Percentiles rank a stretch among this genome's conserved stretches.
phyloP scores from a whole-genome alignment of 768 basidiomycete genomes.

The Boletus huronensis region DNA sequence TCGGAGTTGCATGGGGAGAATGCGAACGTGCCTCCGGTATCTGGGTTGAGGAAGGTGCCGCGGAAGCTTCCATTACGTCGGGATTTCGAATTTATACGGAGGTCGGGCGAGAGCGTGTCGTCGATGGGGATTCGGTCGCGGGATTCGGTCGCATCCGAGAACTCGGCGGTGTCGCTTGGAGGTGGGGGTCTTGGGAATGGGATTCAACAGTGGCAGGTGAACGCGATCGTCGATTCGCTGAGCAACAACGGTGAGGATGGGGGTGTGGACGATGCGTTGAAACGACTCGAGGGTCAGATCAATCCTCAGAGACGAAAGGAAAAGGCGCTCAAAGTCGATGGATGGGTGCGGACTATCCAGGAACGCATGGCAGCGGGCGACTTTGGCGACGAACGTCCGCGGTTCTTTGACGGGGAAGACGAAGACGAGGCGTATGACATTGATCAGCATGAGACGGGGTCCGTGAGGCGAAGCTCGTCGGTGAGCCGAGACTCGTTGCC shows the following conservation, averaged over 20 bases:
- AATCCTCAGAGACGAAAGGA: conserved; percentile 67
- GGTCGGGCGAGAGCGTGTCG: conserved; percentile 68
- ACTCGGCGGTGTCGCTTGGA: conserved; percentile 33
- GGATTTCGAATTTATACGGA: conserved; percentile 76
- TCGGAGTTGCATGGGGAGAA: conserved; percentile 45
- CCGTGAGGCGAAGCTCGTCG: conserved; percentile 7
- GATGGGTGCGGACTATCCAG: conserved; percentile 74
- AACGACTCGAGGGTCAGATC: conserved; percentile 81
- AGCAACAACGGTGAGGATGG: conserved; percentile 74
- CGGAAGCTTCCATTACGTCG: conserved; percentile 69
- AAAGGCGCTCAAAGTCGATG: conserved; percentile 74
- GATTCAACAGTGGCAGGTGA: conserved; percentile 82
- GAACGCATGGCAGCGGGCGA: conserved; percentile 63
- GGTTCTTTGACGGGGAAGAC: conserved; percentile 49
- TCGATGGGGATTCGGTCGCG: conserved; percentile 73
- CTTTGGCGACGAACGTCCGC: conserved; percentile 58
- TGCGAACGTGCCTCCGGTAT: conserved; percentile 37
- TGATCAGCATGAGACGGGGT: conserved; percentile 34
- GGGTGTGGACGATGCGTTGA: conserved; percentile 79
- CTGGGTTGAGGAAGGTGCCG: conserved; percentile 52
- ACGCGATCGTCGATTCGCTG: conserved; percentile 69
- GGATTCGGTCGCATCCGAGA: conserved; percentile 54
- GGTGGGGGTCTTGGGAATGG: conserved; percentile 36
- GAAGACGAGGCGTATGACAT: conserved; percentile 31
- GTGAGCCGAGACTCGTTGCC: conserved; percentile 9